Percentiles rank a stretch among this genome's conserved stretches.
Conservation (phyloP, 345 rosid genomes). For the Capsella bursapastoris region DNA sequence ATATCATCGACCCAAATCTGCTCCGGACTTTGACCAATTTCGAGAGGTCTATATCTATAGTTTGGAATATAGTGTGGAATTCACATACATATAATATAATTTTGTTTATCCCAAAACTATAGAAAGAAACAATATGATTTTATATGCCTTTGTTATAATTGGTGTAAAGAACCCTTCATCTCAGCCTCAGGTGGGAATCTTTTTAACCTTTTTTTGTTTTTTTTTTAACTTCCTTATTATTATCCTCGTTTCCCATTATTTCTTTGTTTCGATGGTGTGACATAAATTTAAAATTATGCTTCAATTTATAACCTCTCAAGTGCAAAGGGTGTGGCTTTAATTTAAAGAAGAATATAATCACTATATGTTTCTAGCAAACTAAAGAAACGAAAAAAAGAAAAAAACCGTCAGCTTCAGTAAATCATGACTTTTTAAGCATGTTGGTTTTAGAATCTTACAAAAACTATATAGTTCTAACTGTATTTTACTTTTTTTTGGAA, state of each 20-base stretch:
- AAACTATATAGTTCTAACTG: too few relatives aligned
- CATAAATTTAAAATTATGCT: slow-evolving; percentile 14
- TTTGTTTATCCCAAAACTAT: slow-evolving; percentile 16
- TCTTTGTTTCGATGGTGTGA: slow-evolving; percentile 2
- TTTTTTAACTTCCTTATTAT: neutral
- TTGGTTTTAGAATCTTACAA: too few relatives aligned
- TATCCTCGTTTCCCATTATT: neutral
- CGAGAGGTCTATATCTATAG: neutral
- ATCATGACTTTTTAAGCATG: neutral
- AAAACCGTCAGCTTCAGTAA: neutral
- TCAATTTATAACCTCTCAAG: slow-evolving; percentile 29
- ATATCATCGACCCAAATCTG: neutral
- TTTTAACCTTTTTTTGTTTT: too few relatives aligned
- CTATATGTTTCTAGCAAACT: neutral
- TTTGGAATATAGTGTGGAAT: slow-evolving; percentile 2
- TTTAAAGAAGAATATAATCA: neutral
- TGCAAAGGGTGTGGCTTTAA: slow-evolving; percentile 5
- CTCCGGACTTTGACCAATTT: neutral
- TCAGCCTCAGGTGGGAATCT: slow-evolving; percentile 30
- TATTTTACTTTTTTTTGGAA: too few relatives aligned
- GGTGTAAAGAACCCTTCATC: slow-evolving; percentile 25
- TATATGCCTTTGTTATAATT: slow-evolving; percentile 23
- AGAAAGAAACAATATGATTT: neutral
- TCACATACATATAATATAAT: neutral
- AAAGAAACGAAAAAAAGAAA: neutral